These are phyloP conservation scores for Phytophthora europaea DNA, from an alignment of 352 stramenopile genomes.

Conservation along the genomic window DNA sequence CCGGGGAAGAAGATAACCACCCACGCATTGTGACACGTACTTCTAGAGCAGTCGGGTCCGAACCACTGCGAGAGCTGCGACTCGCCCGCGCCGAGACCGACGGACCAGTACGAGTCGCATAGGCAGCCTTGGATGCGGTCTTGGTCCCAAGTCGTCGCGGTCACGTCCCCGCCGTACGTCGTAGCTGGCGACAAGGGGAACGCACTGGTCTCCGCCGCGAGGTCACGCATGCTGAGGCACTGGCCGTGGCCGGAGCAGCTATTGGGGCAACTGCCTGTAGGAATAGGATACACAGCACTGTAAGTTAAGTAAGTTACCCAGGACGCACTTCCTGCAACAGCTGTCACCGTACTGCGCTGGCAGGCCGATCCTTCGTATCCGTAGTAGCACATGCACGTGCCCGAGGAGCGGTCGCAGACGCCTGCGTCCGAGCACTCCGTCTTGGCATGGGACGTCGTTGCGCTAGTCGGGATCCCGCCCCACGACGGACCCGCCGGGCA, in stretches of 20 bases:
- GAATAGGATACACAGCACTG: not conserved
- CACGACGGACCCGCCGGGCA: slow-evolving; percentile 78
- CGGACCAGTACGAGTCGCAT: slow-evolving; percentile 82
- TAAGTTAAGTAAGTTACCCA: not conserved
- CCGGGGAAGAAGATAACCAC: not conserved
- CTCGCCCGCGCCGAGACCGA: slow-evolving; percentile 77
- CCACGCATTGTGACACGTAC: slow-evolving; percentile 35
- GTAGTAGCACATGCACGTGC: slow-evolving; percentile 71
- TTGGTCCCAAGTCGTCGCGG: slow-evolving; percentile 80
- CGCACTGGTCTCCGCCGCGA: slow-evolving; percentile 55
- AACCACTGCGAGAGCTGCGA: slow-evolving; percentile 91
- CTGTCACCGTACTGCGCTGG: slow-evolving; percentile 58
- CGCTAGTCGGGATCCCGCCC: slow-evolving; percentile 55
- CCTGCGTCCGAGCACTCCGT: slow-evolving; percentile 77
- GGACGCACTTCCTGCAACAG: not conserved
- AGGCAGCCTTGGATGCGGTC: slow-evolving; percentile 81
- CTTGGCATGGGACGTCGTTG: slow-evolving; percentile 50
- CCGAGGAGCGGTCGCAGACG: slow-evolving; percentile 59
- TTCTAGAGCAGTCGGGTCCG: slow-evolving; percentile 84
- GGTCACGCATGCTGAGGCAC: slow-evolving; percentile 74
- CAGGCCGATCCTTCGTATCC: slow-evolving; percentile 82
- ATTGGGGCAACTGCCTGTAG: slow-evolving; percentile 54
- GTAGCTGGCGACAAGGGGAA: slow-evolving; percentile 68
- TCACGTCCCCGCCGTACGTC: slow-evolving; percentile 65
- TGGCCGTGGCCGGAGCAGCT: slow-evolving; percentile 78